Percentiles rank a stretch among this genome's conserved stretches.
Conservation (phyloP, 1,139 yeast genomes). For the Geotrichum cucujoidarum region DNA sequence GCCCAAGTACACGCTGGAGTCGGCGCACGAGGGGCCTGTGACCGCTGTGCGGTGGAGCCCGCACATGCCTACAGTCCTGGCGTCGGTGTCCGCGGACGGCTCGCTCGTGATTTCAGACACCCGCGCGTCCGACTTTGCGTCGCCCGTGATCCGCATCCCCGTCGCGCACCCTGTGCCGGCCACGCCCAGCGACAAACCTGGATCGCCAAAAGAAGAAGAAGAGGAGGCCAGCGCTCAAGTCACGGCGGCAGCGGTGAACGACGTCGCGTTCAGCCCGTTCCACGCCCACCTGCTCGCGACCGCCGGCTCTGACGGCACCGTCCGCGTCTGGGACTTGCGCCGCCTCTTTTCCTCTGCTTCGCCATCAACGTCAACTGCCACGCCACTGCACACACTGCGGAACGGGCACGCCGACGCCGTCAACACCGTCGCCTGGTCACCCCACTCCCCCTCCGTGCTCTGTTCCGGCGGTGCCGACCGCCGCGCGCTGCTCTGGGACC, state of each 20-base stretch:
- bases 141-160: slow-evolving; percentile 15
- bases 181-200: slow-evolving; percentile 47
- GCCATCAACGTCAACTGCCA: no score
- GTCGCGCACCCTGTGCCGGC: no score
- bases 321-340: slow-evolving; percentile 70
- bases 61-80: slow-evolving; percentile 50
- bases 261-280: slow-evolving; percentile 57
- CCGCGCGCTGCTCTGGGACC: slow-evolving; percentile 66
- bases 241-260: slow-evolving; percentile 49
- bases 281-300: slow-evolving; percentile 57
- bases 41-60: slow-evolving; percentile 46
- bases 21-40: slow-evolving; percentile 47
- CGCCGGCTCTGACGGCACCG: slow-evolving; percentile 59
- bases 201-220: background rate
- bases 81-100: slow-evolving; percentile 70
- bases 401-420: slow-evolving; percentile 25
- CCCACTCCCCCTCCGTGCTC: slow-evolving; percentile 50
- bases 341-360: slow-evolving; percentile 28
- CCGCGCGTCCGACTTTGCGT: slow-evolving; percentile 36
- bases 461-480: slow-evolving; percentile 75
- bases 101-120: slow-evolving; percentile 66
- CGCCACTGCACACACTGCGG: slow-evolving; percentile 13
- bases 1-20: slow-evolving; percentile 9
- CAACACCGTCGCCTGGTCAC: slow-evolving; percentile 58
- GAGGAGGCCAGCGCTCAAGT: slow-evolving; percentile 3